Evolutionary conservation across 257 asterid genomes (phyloP).

Genomic region (Solanum etuberosum): DNA sequence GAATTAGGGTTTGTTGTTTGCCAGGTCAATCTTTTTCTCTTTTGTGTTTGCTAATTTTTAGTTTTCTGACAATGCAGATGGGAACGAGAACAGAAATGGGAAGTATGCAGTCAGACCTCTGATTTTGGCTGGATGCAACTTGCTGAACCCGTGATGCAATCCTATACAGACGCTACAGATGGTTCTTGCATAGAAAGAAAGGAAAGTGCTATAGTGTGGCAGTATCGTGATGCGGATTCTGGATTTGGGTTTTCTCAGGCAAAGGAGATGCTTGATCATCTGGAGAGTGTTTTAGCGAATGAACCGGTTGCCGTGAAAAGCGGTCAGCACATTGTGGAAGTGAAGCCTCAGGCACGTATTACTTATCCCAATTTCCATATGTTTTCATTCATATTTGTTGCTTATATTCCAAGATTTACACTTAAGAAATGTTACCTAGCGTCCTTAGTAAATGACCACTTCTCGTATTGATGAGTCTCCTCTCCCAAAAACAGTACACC

Average conservation of each 20-base stretch:
- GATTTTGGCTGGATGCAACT: slow-evolving; percentile 88
- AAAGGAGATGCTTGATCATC: slow-evolving; percentile 87
- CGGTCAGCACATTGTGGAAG: slow-evolving; percentile 86
- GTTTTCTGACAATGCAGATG: slow-evolving; percentile 41
- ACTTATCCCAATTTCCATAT: neutral
- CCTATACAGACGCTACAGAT: slow-evolving; percentile 86
- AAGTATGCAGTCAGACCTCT: slow-evolving; percentile 46
- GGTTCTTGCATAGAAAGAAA: slow-evolving; percentile 75
- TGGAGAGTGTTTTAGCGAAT: slow-evolving; percentile 87
- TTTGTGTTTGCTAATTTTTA: neutral
- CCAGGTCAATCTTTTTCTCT: neutral
- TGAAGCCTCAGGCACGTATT: slow-evolving; percentile 77
- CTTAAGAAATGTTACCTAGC: neutral
- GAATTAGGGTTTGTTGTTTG: neutral
- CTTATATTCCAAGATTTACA: neutral
- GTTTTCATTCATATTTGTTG: neutral
- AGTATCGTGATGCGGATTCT: slow-evolving; percentile 76
- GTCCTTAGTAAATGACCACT: neutral
- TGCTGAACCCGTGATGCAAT: slow-evolving; percentile 86
- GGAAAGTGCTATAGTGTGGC: slow-evolving; percentile 92
- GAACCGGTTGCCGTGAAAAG: slow-evolving; percentile 93
- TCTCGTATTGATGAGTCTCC: neutral
- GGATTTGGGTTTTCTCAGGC: slow-evolving; percentile 84
- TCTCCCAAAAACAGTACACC: neutral
- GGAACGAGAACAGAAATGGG: slow-evolving; percentile 71